Conservation (phyloP, 2,329 filamentous ascomycete species). For the Thyridium curvatum region DNA sequence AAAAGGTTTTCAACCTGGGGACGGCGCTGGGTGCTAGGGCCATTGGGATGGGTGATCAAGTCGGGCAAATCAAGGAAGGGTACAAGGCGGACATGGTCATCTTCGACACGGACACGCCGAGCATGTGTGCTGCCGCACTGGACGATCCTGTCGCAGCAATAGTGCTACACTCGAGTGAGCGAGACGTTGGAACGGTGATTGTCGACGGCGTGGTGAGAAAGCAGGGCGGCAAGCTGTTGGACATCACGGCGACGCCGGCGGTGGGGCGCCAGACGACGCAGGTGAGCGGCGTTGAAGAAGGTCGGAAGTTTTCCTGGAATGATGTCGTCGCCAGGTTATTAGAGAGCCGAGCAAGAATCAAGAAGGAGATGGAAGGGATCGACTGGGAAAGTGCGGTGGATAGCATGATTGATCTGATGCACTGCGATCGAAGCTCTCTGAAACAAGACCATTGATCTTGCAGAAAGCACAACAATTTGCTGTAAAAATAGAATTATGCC, state of each 20-base stretch:
- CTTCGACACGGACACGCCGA: slow-evolving; percentile 26
- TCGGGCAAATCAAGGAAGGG: slow-evolving; percentile 37
- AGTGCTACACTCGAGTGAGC: slow-evolving; percentile 31
- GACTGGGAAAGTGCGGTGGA: slow-evolving; percentile 3
- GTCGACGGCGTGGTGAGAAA: slow-evolving; percentile 33
- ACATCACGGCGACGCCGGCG: background rate
- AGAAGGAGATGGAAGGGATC: background rate
- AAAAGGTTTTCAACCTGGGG: slow-evolving; percentile 41
- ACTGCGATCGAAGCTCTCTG: background rate
- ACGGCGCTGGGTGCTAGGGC: slow-evolving; percentile 39
- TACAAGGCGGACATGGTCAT: slow-evolving; percentile 41
- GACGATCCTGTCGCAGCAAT: slow-evolving; percentile 35
- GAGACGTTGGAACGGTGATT: slow-evolving; percentile 34
- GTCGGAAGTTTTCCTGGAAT: background rate
- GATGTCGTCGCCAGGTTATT: slow-evolving; percentile 3
- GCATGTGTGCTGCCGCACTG: slow-evolving; percentile 30
- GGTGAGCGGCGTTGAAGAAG: background rate
- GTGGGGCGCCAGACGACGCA: background rate
- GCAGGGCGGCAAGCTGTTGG: slow-evolving; percentile 3
- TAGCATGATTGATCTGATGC: slow-evolving; percentile 2
- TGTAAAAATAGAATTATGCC: no score
- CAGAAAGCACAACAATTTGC: no score
- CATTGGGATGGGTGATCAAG: slow-evolving; percentile 28
- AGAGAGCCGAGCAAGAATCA: slow-evolving; percentile 3
- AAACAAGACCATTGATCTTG: no score